Evolutionary conservation across 768 basidiomycete species (phyloP), one percentile per base, ranked within the genome.

Genomic region (Boletus vinaceobasis): DNA sequence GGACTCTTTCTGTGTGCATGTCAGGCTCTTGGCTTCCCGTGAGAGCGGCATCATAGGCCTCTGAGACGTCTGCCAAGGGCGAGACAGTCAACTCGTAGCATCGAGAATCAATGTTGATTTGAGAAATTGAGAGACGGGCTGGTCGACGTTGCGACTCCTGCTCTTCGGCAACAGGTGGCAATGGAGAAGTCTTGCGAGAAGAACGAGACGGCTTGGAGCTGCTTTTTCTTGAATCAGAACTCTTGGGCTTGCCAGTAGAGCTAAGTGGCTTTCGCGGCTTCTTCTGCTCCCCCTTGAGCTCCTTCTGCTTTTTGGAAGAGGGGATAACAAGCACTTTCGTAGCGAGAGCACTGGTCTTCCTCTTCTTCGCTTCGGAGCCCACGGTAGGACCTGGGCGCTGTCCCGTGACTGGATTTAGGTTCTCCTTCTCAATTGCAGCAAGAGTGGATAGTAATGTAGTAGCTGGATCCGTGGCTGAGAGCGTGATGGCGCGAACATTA

Each of bases 11-110:
- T 48, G 75, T 64, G 55, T 71, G 72, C 50, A 75, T 72, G 60
- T 77, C 77, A 31, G 75, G 71, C 53, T 69, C 69, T 52, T 73
- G 71, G 43, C 73, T 70, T 21, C 71, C 69, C 31, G 73, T 62
- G 27, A 67, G 68, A 19, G 72, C 59, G 29, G 73, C 71, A 45
- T 85, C 84, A 64, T 87, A 89, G 0, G 89, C 89, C 57, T 79
- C 75, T 39, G 77, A 86, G 45, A 91, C 83, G 68, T 91, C 88
- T 36, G 89, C 89, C 60, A 91, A 70, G 42, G 89, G 89, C 63
- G 80, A 74, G 59, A 91, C 88, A 5, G 88, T 91, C 59, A 90
- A 66, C 62, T 89, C 88, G 64, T 90, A 88, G 71, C 88, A 90
- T 47, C 80, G 80, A n/a, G 88, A 82, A 62, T 89, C 83, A 49